Base-by-base conservation (phyloP, 495 filamentous ascomycete species). In the Cercophora sp. region DNA sequence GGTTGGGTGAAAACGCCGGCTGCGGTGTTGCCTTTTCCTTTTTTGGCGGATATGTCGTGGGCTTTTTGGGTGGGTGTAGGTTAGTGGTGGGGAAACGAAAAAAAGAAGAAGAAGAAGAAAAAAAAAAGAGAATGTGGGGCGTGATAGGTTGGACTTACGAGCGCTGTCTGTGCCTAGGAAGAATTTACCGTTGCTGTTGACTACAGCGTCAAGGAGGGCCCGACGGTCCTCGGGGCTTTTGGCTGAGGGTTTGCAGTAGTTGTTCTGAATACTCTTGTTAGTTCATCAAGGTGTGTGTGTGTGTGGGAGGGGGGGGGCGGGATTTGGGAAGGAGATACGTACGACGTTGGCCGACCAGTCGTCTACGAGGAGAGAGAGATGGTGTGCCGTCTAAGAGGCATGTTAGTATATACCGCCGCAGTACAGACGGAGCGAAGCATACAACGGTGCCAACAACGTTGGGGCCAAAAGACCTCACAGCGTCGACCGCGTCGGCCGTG, bases 1-100 rank as follows among this genome's bases (percentile, higher is more conserved):
- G 88, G 86, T 66, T 96, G 91, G 6, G 91, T 96, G 71, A 94
- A 96, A 5, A 92, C 85, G 20, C 92, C 91, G 4, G 88, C 89
- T 4, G 89, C 87, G n/a, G 72, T 70, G 79, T 86, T 50, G 31
- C 77, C 81, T n/a, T 67, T 70, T 25, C 78, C 82, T 51, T 82
- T 78, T 74, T 96, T 96, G 43, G 85, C 81, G 11, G 69, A 64
- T 11, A 85, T 78, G 8, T 85, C 84, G 70, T 96, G 91, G 19
- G 92, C 91, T 25, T 86, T 86, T 1, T 29, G 22, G 16, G 3
- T 1, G 31, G 19, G 43, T 24, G 13, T 11, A 0, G 10, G 48
- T 51, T 47, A 44, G 35, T 1, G 22, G 0, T 26, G n/a, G 20
- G 37, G 79, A 82, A 62, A 89, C n/a, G 85, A 25, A 74, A 83